phyloP scores from a whole-genome alignment of 805 yeast species.

The Ogataea chonburiensis region DNA sequence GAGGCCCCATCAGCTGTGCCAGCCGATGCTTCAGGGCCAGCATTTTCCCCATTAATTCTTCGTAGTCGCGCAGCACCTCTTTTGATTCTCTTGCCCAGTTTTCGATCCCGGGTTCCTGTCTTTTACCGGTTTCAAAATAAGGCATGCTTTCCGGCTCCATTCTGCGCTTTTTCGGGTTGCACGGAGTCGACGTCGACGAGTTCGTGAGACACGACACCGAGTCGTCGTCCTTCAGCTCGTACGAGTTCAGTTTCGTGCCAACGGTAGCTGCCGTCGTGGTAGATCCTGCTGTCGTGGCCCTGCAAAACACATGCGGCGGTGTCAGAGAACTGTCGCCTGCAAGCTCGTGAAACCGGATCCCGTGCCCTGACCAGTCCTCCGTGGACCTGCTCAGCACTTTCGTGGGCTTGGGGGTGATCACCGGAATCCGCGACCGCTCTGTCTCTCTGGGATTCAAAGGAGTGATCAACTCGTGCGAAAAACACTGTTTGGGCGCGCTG shows the following conservation, averaged over 20 bases:
- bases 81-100: constrained; percentile 42
- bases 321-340: constrained; percentile 18
- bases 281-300: constrained; percentile 16
- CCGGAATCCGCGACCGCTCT: constrained; percentile 7
- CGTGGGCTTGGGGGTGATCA: constrained; percentile 22
- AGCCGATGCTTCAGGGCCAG: constrained; percentile 40
- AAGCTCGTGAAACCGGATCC: constrained; percentile 13
- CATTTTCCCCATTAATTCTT: constrained; percentile 34
- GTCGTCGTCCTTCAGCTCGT: constrained; percentile 16
- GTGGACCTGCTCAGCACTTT: constrained; percentile 18
- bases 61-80: constrained; percentile 34
- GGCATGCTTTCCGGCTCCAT: constrained; percentile 12
- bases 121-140: constrained; percentile 7
- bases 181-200: constrained; percentile 23
- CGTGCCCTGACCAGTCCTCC: constrained; percentile 10
- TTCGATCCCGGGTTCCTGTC: constrained; percentile 11
- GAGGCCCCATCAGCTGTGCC: constrained; percentile 10
- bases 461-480: constrained; percentile 11
- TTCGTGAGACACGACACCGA: constrained; percentile 21
- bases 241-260: constrained; percentile 15
- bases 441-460: constrained; percentile 11
- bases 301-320: constrained; percentile 14
- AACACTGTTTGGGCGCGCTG: constrained; percentile 2
- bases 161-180: constrained; percentile 19
- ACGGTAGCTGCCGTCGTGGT: constrained; percentile 19